phyloP scores from a whole-genome alignment of 192 early-diverging fungal species.

The Backusella sp. region DNA sequence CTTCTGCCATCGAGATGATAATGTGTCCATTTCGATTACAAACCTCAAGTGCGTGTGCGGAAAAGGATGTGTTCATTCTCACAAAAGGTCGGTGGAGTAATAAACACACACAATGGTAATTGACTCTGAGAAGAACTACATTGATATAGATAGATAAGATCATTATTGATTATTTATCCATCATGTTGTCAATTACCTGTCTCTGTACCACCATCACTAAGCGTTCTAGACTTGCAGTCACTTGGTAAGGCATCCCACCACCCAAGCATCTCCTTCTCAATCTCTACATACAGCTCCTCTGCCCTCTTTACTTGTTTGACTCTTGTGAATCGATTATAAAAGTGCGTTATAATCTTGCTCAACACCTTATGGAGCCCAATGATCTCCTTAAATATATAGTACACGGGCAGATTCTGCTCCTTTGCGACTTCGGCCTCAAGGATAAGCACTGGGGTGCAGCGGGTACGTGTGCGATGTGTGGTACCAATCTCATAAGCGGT shows the following conservation, averaged over 20 bases:
- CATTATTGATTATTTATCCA: background rate
- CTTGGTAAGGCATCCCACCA: background rate
- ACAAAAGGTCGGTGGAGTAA: conserved; percentile 35
- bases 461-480: background rate
- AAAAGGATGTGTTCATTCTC: background rate
- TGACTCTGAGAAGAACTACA: conserved; percentile 12
- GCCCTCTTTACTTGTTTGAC: conserved; percentile 1
- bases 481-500: conserved; percentile 25
- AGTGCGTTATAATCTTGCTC: conserved; percentile 25
- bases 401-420: background rate
- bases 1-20: conserved; percentile 23
- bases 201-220: background rate
- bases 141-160: background rate
- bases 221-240: background rate
- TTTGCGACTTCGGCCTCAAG: background rate
- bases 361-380: conserved; percentile 23
- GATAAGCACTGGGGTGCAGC: background rate
- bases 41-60: conserved; percentile 11
- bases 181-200: background rate
- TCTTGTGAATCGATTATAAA: conserved; percentile 25
- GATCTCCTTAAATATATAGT: conserved; percentile 17
- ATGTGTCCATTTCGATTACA: conserved; percentile 26
- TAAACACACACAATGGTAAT: conserved; percentile 23
- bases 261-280: background rate
- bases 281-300: conserved; percentile 1